Conservation (phyloP, 345 rosid species). For the Bruguiera sexangula region DNA sequence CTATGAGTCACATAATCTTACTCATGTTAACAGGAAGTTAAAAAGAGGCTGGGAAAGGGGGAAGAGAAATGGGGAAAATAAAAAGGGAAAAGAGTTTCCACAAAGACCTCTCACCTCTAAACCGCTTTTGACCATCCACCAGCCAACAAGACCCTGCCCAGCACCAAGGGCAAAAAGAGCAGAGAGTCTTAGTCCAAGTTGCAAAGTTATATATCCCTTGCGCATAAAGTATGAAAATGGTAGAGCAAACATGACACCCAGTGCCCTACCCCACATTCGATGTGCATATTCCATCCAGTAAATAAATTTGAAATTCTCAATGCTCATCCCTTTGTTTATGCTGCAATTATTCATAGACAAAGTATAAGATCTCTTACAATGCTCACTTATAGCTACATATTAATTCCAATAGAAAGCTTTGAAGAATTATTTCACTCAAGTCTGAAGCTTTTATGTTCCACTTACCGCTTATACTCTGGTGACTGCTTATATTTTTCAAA, state of each 20-base stretch:
- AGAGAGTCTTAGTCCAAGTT: conserved; percentile 77
- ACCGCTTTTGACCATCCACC: conserved; percentile 99
- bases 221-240: conserved; percentile 92
- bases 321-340: conserved; percentile 84
- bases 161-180: conserved; percentile 90
- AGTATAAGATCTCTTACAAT: neutral
- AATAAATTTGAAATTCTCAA: conserved; percentile 91
- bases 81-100: neutral
- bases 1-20: conserved; percentile 13
- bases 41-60: neutral
- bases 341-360: conserved; percentile 33
- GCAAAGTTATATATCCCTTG: conserved; percentile 75
- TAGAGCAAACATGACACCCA: conserved; percentile 93
- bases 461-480: conserved; percentile 80
- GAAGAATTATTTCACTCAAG: neutral
- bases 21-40: neutral
- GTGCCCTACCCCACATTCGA: conserved; percentile 98
- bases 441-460: neutral
- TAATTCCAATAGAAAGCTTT: neutral
- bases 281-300: conserved; percentile 99
- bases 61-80: neutral
- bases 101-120: conserved; percentile 57
- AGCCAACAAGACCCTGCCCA: conserved; percentile 94
- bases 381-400: neutral
- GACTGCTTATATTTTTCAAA: conserved; percentile 85